Base-by-base conservation (phyloP, 2,329 filamentous ascomycete species). In the Mycocentrospora acerina region DNA sequence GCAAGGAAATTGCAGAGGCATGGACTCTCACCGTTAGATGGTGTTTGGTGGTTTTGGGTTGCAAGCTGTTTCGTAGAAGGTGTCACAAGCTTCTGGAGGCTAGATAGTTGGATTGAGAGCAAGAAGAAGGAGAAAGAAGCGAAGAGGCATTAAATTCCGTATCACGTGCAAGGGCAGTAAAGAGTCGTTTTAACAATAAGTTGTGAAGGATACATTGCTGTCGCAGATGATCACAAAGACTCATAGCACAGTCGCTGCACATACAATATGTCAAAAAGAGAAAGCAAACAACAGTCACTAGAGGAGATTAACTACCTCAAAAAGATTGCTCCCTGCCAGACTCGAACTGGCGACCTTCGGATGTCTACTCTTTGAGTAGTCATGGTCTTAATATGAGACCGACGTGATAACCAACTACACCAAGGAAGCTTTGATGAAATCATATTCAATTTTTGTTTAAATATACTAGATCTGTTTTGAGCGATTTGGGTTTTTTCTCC, bases 21-120 rank as follows among this genome's bases (percentile, higher is more conserved):
- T 63, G 73, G 72, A n/a, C 71, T 82, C 33, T 71, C 71, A 17
- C 44, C 71, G 26, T 61, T 72, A 15, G 74, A 73, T 32, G 46
- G 50, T 5, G 36, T 77, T 12, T 83, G 76, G 73, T 78, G 74
- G 70, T 53, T 58, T 19, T 83, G 80, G 80, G 55, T 74, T n/a
- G 59, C 59, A 3, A 73, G 70, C 30, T 71, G 66, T 37, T 71
- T 79, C 30, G 62, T 81, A 9, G 79, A 82, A 50, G 80, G 80
- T 1, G 54, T 71, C 29, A 73, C 73, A 16, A 60, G 71, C 4
- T 74, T 73, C 46, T 53, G 60, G 56, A 71, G 78, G 42, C 19
- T 64, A 16, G 41, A 63, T 43, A 44, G 30, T 2, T 18, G 57
- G 4, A 50, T 66, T n/a, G 49, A 49, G 17, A 43, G 55, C 37